A percentile compares a stretch with the other conserved stretches of the same genome.
Conservation (phyloP, 805 yeast genomes). For the Candida chauliodis region DNA sequence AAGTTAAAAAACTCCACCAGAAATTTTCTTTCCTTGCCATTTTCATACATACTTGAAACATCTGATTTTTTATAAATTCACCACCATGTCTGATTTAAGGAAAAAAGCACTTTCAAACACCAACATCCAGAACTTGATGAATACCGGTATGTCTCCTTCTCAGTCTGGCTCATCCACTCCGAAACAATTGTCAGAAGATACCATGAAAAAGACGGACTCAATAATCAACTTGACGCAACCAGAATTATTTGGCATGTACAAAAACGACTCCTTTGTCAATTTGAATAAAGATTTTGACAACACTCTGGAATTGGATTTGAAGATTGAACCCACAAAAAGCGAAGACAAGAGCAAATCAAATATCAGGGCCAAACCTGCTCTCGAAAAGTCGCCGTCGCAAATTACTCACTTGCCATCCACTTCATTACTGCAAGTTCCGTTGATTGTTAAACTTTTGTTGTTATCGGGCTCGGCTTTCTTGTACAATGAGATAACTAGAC, state of each 20-base stretch:
- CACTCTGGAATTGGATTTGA: constrained; percentile 7
- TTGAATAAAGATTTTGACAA: constrained; percentile 26
- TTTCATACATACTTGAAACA: constrained; percentile 6
- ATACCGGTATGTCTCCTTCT: neutral
- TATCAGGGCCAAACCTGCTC: neutral
- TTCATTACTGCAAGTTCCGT: constrained; percentile 4
- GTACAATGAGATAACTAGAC: constrained; percentile 51
- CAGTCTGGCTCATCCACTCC: constrained; percentile 21
- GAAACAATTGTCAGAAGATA: neutral
- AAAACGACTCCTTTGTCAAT: constrained; percentile 38
- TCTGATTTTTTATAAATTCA: neutral
- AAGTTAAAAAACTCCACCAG: neutral
- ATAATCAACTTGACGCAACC: constrained; percentile 49
- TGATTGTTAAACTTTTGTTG: constrained; percentile 17
- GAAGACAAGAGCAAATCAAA: constrained; percentile 3
- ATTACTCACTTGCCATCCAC: neutral
- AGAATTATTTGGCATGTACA: constrained; percentile 48
- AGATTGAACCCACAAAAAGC: neutral
- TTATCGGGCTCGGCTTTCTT: constrained; percentile 47
- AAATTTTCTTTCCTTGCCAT: neutral
- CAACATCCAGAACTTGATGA: constrained; percentile 13
- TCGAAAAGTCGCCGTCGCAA: neutral
- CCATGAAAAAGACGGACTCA: constrained; percentile 35
- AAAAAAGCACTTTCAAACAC: constrained; percentile 18
- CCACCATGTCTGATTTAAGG: constrained; percentile 13